Base-by-base conservation (phyloP, 2,329 filamentous ascomycete species). In the Pseudovirgaria hyperparasitica region DNA sequence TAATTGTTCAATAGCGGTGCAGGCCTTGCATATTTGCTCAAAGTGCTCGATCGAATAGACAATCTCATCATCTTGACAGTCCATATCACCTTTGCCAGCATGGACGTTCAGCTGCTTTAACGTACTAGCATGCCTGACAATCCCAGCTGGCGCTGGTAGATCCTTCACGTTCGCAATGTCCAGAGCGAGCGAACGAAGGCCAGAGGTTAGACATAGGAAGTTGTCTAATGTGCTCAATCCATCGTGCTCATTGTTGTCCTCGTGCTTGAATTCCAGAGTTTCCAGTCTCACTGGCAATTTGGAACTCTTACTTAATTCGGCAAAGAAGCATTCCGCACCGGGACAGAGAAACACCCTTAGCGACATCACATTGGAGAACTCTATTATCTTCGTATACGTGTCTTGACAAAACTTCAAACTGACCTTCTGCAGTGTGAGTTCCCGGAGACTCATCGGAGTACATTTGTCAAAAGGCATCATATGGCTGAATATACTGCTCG, bases 211-310 rank as follows among this genome's bases (percentile, higher is more conserved):
- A 23, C 56, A 60, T 16, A 65, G 34, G 36, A 65, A 62, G 17
- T 56, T 59, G 20, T 65, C 60, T 13, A 65, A 42, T 2, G 62
- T 61, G 2, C 50, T 42, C 16, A 65, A 37, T 5, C 54, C 54
- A 27, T 65, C 60, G 18, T 60, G 57, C 29, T 65, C 61, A 2
- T 40, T 23, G 29, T 64, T 64, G 26, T 64, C 61, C 16, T 57
- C 52, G 33, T 64, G 58, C 38, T 63, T 61, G 29, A 63, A 44
- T 23, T 62, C 57, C 5, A 65, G 34, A 0, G 50, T 54, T 31
- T 60, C 57, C 4, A 65, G 48, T 28, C 53, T 53, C 23, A 52
- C 52, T 1, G 62, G 62, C 8, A 65, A 42, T 32, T 54, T 49
- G 2, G 45, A 45, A 27, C 55, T 57, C 37, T 58, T 62, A 43